phyloP scores from a whole-genome alignment of 257 asterid genomes.

The Coffea canephora region DNA sequence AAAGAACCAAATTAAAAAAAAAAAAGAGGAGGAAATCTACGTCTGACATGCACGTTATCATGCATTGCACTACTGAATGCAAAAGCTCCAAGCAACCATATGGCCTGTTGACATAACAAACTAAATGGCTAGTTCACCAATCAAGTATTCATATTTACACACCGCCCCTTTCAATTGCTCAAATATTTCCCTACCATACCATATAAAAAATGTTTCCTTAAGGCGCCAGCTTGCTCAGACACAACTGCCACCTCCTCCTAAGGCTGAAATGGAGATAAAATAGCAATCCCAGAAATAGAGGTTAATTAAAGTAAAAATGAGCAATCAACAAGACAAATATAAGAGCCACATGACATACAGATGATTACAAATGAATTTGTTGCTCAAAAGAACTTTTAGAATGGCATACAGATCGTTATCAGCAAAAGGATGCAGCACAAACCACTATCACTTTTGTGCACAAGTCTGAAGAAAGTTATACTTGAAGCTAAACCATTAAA shows the following conservation, averaged over 20 bases:
- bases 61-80: slow-evolving; percentile 2
- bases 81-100: slow-evolving; percentile 7
- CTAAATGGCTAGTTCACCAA: slow-evolving; percentile 13
- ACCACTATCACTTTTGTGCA: not conserved
- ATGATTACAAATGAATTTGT: not conserved
- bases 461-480: not conserved
- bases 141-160: slow-evolving; percentile 3
- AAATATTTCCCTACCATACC: slow-evolving; percentile 59
- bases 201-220: slow-evolving; percentile 45
- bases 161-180: slow-evolving; percentile 35
- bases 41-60: not conserved
- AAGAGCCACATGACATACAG: not conserved
- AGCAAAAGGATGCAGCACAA: not conserved
- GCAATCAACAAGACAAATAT: slow-evolving; percentile 14
- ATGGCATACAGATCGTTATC: not conserved
- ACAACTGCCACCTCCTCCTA: slow-evolving; percentile 56
- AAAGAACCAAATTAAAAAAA: too few relatives aligned
- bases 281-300: slow-evolving; percentile 33
- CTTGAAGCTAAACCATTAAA: not conserved
- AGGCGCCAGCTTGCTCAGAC: slow-evolving; percentile 57
- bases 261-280: slow-evolving; percentile 47
- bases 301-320: slow-evolving; percentile 38
- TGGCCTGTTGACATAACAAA: not conserved
- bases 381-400: not conserved
- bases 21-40: not conserved